Conservation (phyloP, 2,329 filamentous ascomycete species). For the Sporothrix humicola region DNA sequence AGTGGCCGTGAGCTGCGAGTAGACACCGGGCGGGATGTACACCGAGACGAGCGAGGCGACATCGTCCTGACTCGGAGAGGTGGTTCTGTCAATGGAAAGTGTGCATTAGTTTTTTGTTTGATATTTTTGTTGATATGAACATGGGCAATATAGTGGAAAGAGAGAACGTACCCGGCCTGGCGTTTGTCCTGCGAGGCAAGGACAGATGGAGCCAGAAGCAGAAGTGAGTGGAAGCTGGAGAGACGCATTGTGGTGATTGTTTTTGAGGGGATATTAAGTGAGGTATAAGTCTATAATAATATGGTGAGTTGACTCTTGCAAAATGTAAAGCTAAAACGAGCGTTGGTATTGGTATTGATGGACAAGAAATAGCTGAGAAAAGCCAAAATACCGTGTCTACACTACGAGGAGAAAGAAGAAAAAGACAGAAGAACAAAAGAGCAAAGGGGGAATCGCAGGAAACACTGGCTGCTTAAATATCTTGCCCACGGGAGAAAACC, state of each 20-base stretch:
- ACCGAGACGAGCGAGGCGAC: constrained; percentile 41
- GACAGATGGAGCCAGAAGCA: neutral
- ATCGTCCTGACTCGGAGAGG: constrained; percentile 37
- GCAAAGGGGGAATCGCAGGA: neutral
- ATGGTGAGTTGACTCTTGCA: neutral
- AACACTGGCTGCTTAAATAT: constrained; percentile 18
- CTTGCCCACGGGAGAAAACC: neutral
- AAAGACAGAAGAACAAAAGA: neutral
- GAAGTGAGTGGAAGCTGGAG: neutral
- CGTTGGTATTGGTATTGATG: neutral
- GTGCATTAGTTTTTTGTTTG: neutral
- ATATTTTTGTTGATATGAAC: too few relatives aligned
- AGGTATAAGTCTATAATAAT: too few relatives aligned
- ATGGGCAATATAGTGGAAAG: too few relatives aligned
- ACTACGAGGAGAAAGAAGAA: neutral
- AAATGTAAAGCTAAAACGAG: neutral
- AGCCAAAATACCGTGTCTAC: neutral
- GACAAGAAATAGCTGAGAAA: neutral
- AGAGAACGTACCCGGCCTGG: neutral
- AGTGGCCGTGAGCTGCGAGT: constrained; percentile 39
- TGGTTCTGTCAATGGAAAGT: neutral
- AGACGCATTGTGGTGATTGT: constrained; percentile 5
- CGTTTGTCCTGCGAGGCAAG: constrained; percentile 17
- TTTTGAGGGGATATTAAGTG: neutral
- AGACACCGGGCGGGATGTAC: constrained; percentile 43